Percentiles rank a stretch among this genome's conserved stretches.
phyloP scores from a whole-genome alignment of 345 rosid genomes.

The Excoecaria agallocha region DNA sequence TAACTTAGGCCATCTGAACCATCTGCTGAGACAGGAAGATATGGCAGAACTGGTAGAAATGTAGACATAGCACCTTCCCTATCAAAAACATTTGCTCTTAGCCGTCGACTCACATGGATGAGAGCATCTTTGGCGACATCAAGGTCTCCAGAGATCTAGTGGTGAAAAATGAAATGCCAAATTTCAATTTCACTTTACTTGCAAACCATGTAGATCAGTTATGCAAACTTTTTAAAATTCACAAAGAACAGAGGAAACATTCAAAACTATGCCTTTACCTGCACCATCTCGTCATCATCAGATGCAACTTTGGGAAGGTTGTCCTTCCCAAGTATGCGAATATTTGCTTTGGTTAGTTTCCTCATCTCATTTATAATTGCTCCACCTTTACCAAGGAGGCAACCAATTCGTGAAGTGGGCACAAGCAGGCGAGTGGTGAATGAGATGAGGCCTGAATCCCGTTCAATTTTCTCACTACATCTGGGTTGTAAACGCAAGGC shows the following conservation, averaged over 20 bases:
- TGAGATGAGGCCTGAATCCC: slow-evolving; percentile 92
- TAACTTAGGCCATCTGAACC: slow-evolving; percentile 47
- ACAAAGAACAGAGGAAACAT: slow-evolving; percentile 12
- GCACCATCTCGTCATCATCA: slow-evolving; percentile 96
- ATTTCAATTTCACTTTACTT: neutral
- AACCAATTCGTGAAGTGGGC: slow-evolving; percentile 89
- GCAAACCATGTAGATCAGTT: neutral
- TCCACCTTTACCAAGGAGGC: slow-evolving; percentile 96
- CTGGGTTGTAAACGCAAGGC: slow-evolving; percentile 83
- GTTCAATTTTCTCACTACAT: slow-evolving; percentile 87
- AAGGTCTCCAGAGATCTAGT: slow-evolving; percentile 89
- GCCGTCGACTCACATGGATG: slow-evolving; percentile 65
- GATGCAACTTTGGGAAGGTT: slow-evolving; percentile 85
- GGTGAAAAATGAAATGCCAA: slow-evolving; percentile 13
- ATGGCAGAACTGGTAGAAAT: slow-evolving; percentile 81
- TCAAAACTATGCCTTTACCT: slow-evolving; percentile 44
- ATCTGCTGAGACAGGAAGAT: slow-evolving; percentile 75
- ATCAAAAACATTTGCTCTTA: slow-evolving; percentile 87
- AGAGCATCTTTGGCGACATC: slow-evolving; percentile 97
- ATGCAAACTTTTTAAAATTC: slow-evolving; percentile 5
- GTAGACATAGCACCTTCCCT: slow-evolving; percentile 81
- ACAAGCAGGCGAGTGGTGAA: slow-evolving; percentile 88
- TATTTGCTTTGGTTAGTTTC: slow-evolving; percentile 81
- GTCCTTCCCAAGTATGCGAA: slow-evolving; percentile 84
- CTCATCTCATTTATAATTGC: slow-evolving; percentile 88